Evolutionary conservation across 2,329 filamentous ascomycete species (phyloP).

Genomic region (Fusarium sp.): DNA sequence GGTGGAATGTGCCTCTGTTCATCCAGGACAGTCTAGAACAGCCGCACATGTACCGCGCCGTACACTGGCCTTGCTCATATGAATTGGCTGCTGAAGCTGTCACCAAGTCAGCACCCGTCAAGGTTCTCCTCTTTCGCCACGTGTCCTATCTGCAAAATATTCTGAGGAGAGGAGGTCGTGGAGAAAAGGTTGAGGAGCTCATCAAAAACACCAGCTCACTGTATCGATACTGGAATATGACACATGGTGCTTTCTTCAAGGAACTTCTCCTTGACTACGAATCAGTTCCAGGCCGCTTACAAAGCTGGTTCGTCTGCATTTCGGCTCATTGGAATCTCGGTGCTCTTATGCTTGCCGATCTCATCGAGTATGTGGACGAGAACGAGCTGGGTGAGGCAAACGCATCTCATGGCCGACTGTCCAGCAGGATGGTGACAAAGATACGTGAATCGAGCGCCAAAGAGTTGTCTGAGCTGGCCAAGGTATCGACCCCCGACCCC

Average conservation of each 20-base stretch:
- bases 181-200: constrained; percentile 57
- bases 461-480: constrained; percentile 60
- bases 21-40: constrained; percentile 44
- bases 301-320: constrained; percentile 69
- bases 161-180: constrained; percentile 52
- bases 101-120: constrained; percentile 65
- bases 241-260: constrained; percentile 62
- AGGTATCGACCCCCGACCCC: constrained; percentile 53
- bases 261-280: constrained; percentile 62
- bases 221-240: constrained; percentile 64
- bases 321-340: constrained; percentile 68
- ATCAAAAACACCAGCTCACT: constrained; percentile 60
- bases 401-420: constrained; percentile 38
- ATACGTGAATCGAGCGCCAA: constrained; percentile 58
- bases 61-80: constrained; percentile 65
- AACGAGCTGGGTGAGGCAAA: constrained; percentile 40
- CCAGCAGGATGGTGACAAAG: constrained; percentile 49
- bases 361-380: constrained; percentile 61
- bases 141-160: constrained; percentile 63
- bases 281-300: constrained; percentile 61
- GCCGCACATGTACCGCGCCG: constrained; percentile 25
- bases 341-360: constrained; percentile 64
- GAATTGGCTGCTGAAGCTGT: constrained; percentile 60
- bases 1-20: constrained; percentile 40
- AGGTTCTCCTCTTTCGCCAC: constrained; percentile 67